A percentile compares a stretch with the other conserved stretches of the same genome.
Conservation (phyloP, 2,329 filamentous ascomycete genomes). For the Neonectria punicea region DNA sequence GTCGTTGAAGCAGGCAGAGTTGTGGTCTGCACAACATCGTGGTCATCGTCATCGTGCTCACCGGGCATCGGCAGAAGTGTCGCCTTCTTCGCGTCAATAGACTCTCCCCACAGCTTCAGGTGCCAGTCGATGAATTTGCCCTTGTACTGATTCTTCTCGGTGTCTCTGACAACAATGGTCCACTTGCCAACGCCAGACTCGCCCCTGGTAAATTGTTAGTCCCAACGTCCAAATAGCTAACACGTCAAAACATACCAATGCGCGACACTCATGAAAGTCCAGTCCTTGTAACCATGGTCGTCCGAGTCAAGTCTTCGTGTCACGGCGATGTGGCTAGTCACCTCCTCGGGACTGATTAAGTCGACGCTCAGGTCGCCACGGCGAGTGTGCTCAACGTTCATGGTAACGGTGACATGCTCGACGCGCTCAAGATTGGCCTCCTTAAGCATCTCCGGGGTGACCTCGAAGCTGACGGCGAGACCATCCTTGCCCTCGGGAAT, state of each 20-base stretch:
- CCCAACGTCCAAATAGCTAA: neutral
- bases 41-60: conserved; percentile 85
- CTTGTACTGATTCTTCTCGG: conserved; percentile 76
- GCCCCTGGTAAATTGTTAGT: conserved; percentile 69
- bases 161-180: conserved; percentile 91
- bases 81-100: conserved; percentile 79
- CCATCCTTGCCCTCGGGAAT: conserved; percentile 89
- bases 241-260: conserved; percentile 77
- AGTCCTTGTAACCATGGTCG: conserved; percentile 82
- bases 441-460: conserved; percentile 83
- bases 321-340: conserved; percentile 86
- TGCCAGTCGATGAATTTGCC: conserved; percentile 92
- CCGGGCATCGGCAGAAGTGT: conserved; percentile 82
- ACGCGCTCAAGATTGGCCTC: conserved; percentile 85
- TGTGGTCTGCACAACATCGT: conserved; percentile 69
- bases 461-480: conserved; percentile 80
- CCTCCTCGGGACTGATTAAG: conserved; percentile 81
- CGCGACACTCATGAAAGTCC: conserved; percentile 99
- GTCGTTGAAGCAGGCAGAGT: conserved; percentile 72
- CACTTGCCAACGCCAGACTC: conserved; percentile 89
- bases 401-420: conserved; percentile 96
- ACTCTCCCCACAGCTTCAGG: conserved; percentile 92
- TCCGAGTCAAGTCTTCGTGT: conserved; percentile 76
- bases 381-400: conserved; percentile 90
- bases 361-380: conserved; percentile 95